These are phyloP conservation scores for Aechmea fasciata DNA, from an alignment of 176 grass and related monocot genomes.

Conservation along the genomic window DNA sequence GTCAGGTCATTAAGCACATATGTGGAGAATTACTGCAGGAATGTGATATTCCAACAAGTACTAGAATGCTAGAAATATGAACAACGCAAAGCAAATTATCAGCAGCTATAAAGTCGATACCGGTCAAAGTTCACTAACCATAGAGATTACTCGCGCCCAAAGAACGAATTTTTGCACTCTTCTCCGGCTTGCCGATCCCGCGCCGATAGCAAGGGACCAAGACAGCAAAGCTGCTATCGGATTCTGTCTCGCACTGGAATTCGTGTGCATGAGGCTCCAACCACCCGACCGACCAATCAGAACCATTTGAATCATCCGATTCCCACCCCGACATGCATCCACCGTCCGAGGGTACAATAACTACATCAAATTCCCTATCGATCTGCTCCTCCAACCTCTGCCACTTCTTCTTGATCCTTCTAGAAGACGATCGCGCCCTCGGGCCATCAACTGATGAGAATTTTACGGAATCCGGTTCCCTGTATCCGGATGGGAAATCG, in stretches of 20 bases:
- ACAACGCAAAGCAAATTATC: no score
- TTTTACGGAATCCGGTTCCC: constrained; percentile 32
- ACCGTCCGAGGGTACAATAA: constrained; percentile 66
- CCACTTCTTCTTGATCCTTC: constrained; percentile 28
- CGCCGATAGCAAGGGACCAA: constrained; percentile 61
- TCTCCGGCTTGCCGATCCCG: no score
- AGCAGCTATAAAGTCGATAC: no score
- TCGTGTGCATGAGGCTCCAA: constrained; percentile 46
- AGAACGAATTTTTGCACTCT: no score
- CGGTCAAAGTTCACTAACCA: no score
- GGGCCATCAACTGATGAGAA: constrained; percentile 16
- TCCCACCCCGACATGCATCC: constrained; percentile 67
- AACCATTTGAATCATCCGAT: constrained; percentile 49
- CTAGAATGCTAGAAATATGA: no score
- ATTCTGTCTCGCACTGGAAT: constrained; percentile 41
- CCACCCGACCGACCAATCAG: constrained; percentile 63
- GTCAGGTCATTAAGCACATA: no score
- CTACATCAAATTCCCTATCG: constrained; percentile 68
- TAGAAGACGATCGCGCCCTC: constrained; percentile 8
- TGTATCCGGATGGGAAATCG: constrained; percentile 45
- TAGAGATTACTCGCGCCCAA: no score
- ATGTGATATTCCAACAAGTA: no score
- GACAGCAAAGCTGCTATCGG: constrained; percentile 49
- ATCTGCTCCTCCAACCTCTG: constrained; percentile 32
- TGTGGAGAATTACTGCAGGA: no score